Evolutionary conservation across 352 stramenopile species (phyloP), one percentile per base, ranked within the genome.

Genomic region (Phytopythium sindhum): DNA sequence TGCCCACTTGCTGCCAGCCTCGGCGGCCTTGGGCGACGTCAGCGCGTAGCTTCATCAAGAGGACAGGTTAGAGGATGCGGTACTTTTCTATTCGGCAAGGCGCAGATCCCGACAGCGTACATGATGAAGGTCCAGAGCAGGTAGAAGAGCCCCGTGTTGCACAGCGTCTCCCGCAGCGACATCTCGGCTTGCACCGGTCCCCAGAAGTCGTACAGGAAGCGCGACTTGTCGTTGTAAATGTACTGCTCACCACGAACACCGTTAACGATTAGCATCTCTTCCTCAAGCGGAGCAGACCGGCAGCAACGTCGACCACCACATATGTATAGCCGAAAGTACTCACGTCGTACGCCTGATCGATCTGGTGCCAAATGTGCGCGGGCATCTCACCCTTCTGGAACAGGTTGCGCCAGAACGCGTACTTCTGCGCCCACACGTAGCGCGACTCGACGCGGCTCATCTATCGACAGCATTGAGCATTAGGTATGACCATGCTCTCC

Each of bases 301-400:
- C 41, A 9, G 9, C 26, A 15, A 37, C 19, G 37, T 42, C 37
- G 37, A 19, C 14, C 37, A 42, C 17, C 15, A 47, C 5, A 17
- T 47, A 17, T 21, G 2, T 5, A 47, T 19, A 42, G 37, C 14
- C 17, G 15, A n/a, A n/a, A n/a, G 14, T 29, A 69, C 70, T 66
- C 73, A 91, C 82, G 56, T 91, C 80, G 47, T 91, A 91, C 35
- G 82, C 80, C 14, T 63, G 47, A 63, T 91, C 82, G 28, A 91
- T 77, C 29, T 64, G 57, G 4, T 57, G 47, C 82, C 82, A 91
- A 17, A 77, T 66, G 48, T 86, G 64, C 9, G 50, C 55, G n/a
- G 73, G 74, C 69, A 91, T 86, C 47, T 81, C 61, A 31, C 82
- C 78, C 6, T 64, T 70, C 51, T 72, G 62, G 66, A 74, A 88